Base-by-base conservation (phyloP, 805 yeast genomes). In the Saturnispora hagleri region DNA sequence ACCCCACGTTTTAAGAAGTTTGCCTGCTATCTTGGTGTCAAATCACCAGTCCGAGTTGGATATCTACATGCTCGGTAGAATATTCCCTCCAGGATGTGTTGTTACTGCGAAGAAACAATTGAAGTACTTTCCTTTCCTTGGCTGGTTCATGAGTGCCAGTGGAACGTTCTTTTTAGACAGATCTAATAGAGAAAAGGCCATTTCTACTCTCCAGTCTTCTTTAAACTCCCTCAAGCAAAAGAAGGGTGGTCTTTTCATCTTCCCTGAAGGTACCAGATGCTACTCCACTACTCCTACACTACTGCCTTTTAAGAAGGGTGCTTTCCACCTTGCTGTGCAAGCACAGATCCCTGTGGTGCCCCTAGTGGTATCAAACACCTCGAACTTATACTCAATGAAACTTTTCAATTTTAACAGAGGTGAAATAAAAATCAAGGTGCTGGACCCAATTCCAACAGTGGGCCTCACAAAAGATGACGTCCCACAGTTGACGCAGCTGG, bases 231-330 rank as follows among this genome's bases (percentile, higher is more conserved):
- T 93, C 66, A 82, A 81, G 63, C 62, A 66, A 4, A 73, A 81
- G 47, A 80, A 81, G 62, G 82, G 90, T 60, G 87, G 85, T 15
- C 75, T 93, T 24, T 93, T 84, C 76, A 81, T 93, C 70, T 93
- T 90, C 74, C 97, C 98, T 26, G 99, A 93, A 69, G 99, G 99
- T 27, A 93, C 99, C 2, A 80, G 99, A 68, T 89, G 97, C 0
- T 86, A 84, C 57, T 70, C 85, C 10, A 69, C 78, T 24, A 75
- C 74, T 35, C 83, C 95, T 48, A 80, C 75, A 3, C 69, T 93
- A 65, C 74, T 89, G 47, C 95, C 96, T 1, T 89, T 93, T 72
- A 93, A 93, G 69, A 93, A 93, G 66, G 99, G 99, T 51, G 97
- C 98, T 0, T 93, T 93, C 81, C 97, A 93, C 69, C 76, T 93